A percentile compares a stretch with the other conserved stretches of the same genome.
These are phyloP conservation scores for Grigorovia transvaalensis DNA, from an alignment of 805 yeast genomes.

Conservation along the genomic window DNA sequence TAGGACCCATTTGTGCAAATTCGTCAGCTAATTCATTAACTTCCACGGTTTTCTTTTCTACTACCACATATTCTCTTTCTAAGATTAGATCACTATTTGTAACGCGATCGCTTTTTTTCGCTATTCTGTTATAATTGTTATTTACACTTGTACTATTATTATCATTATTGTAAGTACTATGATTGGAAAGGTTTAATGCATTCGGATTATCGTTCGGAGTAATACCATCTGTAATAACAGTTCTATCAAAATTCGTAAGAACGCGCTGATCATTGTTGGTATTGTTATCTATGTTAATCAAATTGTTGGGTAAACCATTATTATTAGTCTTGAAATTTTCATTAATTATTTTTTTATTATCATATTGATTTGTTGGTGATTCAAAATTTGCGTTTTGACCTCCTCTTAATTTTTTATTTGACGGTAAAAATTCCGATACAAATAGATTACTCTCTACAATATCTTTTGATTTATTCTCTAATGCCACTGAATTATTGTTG, in stretches of 20 bases:
- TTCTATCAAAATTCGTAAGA: too few relatives aligned
- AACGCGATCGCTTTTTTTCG: not conserved
- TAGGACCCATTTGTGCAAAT: slow-evolving; percentile 36
- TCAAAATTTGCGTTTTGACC: not conserved
- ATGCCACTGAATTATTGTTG: slow-evolving; percentile 39
- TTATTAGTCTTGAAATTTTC: not conserved
- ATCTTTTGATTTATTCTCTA: slow-evolving; percentile 50
- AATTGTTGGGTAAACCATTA: too few relatives aligned
- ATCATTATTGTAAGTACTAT: not conserved
- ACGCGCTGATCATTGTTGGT: too few relatives aligned
- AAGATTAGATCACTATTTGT: slow-evolving; percentile 35
- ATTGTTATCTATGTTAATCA: too few relatives aligned
- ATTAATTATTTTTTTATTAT: not conserved
- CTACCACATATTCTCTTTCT: slow-evolving; percentile 86
- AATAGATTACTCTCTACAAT: slow-evolving; percentile 66
- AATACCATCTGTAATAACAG: not conserved
- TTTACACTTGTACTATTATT: not conserved
- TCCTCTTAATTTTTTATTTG: slow-evolving; percentile 12
- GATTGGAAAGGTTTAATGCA: not conserved
- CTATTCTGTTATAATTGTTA: not conserved
- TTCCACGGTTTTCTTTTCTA: slow-evolving; percentile 89
- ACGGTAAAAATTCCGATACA: slow-evolving; percentile 66
- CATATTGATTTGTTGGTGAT: not conserved
- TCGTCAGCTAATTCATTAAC: slow-evolving; percentile 95
- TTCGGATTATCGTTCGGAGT: not conserved